Evolutionary conservation across 257 asterid species (phyloP).

Genomic region (Penstemon barbatus): DNA sequence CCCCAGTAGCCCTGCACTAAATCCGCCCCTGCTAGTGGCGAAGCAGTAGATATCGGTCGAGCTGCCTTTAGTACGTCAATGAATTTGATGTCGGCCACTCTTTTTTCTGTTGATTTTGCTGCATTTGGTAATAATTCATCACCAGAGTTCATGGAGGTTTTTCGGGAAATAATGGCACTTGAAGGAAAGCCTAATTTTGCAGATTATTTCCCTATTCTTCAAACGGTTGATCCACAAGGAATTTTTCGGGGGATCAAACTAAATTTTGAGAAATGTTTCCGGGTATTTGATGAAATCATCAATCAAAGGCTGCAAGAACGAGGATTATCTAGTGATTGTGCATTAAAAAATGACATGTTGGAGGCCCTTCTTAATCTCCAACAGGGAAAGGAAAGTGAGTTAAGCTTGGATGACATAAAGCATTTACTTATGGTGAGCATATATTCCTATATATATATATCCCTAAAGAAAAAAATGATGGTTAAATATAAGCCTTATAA

Average conservation of each 20-base stretch:
- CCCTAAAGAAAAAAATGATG: too few species aligned
- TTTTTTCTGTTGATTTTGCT: neutral
- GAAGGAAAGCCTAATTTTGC: conserved; percentile 14
- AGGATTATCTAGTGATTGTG: neutral
- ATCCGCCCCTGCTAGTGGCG: too few species aligned
- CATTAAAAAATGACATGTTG: conserved; percentile 23
- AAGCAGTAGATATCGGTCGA: conserved; percentile 16
- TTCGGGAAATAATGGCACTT: conserved; percentile 9
- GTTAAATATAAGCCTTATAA: too few species aligned
- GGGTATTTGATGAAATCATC: conserved; percentile 27
- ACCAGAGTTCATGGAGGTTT: conserved; percentile 17
- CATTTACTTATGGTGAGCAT: conserved; percentile 30
- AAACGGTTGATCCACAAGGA: conserved; percentile 29
- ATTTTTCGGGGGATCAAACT: neutral
- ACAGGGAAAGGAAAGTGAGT: conserved; percentile 10
- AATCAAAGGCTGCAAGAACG: conserved; percentile 7
- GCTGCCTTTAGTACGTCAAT: conserved; percentile 19
- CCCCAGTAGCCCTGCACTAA: too few species aligned
- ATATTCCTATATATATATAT: neutral
- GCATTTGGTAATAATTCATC: neutral
- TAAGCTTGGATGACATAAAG: conserved; percentile 19
- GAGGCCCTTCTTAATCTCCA: conserved; percentile 33
- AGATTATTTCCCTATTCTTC: conserved; percentile 30
- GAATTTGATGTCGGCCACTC: neutral
- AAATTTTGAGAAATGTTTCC: neutral